A percentile compares a stretch with the other conserved stretches of the same genome.
These are phyloP conservation scores for Thermothielavioides terrestris DNA, from an alignment of 495 filamentous ascomycete species.

Conservation along the genomic window DNA sequence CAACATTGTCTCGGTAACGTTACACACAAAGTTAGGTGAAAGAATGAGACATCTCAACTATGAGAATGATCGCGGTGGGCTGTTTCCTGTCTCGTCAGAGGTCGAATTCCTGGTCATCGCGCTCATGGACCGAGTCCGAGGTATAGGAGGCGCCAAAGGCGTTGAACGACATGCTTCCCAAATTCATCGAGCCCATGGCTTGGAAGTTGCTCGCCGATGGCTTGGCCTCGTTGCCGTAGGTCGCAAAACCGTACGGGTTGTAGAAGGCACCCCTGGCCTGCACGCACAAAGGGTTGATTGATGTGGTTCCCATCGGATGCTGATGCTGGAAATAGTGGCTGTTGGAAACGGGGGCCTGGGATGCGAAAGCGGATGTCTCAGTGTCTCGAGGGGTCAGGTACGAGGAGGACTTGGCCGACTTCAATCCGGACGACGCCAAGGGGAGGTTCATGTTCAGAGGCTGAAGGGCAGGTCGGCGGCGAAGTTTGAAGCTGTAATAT, in stretches of 20 bases:
- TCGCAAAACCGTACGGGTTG: slow-evolving; percentile 23
- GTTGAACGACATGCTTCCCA: slow-evolving; percentile 15
- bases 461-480: slow-evolving; percentile 18
- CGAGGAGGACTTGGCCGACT: slow-evolving; percentile 7
- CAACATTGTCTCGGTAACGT: neutral
- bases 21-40: neutral
- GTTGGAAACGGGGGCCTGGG: slow-evolving; percentile 11
- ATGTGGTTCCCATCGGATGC: slow-evolving; percentile 24
- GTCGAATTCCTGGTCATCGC: slow-evolving; percentile 13
- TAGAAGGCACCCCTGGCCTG: slow-evolving; percentile 26
- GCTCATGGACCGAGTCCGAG: slow-evolving; percentile 13
- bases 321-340: slow-evolving; percentile 28
- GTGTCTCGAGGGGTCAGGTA: slow-evolving; percentile 13
- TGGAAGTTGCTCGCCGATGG: slow-evolving; percentile 17
- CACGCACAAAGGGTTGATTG: slow-evolving; percentile 38
- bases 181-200: slow-evolving; percentile 14
- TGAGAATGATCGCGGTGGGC: neutral
- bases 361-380: slow-evolving; percentile 10
- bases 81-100: slow-evolving; percentile 4
- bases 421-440: slow-evolving; percentile 8
- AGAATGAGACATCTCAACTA: neutral
- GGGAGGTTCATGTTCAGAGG: slow-evolving; percentile 17
- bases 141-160: slow-evolving; percentile 9
- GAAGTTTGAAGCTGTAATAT: slow-evolving; percentile 14
- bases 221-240: slow-evolving; percentile 27